Evolutionary conservation across 371 early-diverging fungal genomes (phyloP), one percentile per base, ranked within the genome.

Genomic region (Syncephalastrum racemosum): DNA sequence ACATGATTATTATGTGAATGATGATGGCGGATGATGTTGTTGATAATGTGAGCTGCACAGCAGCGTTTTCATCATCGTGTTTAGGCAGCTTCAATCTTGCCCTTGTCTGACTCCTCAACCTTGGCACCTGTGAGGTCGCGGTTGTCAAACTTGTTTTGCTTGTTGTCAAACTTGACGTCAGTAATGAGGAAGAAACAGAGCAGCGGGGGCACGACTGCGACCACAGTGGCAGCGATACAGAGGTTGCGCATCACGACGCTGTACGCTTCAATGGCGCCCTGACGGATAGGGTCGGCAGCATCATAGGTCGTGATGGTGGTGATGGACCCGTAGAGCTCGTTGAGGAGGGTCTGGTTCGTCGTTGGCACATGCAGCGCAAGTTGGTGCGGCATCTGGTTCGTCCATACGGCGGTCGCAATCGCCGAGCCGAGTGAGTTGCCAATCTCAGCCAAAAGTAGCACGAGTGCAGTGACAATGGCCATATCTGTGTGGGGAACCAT

Each of bases 331-430:
- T 66, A 70, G 53, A 70, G 47, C 15, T 56, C 56, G 22, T 54
- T 52, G 39, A 53, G 46, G 20, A 20, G 15, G 50, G 67, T 65
- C 19, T 66, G 67, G 22, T 79, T 74, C 15, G 67, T 54, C 15
- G 70, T 65, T n/a, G 80, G 75, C 18, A 79, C 65, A 50, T 72
- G 57, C 19, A 45, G 53, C 2, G 62, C 55, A 23, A 79, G 63
- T n/a, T 68, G 51, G 7, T n/a, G 50, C 13, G 80, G 80, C 58
- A 79, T 59, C 14, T 70, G 66, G 22, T 66, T 67, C 15, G 70
- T 75, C 80, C 80, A 79, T 18, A 79, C 56, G 51, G 77, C 74
- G 15, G 75, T 72, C n/a, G 75, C 70, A 48, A 79, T 62, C 3
- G 80, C 70, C n/a, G 64, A 50, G 2, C 80, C 80, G 12, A 79